Percentiles rank a stretch among this genome's conserved stretches.
Evolutionary conservation across 805 yeast genomes (phyloP).

Genomic region (Zygosaccharomyces bisporus): DNA sequence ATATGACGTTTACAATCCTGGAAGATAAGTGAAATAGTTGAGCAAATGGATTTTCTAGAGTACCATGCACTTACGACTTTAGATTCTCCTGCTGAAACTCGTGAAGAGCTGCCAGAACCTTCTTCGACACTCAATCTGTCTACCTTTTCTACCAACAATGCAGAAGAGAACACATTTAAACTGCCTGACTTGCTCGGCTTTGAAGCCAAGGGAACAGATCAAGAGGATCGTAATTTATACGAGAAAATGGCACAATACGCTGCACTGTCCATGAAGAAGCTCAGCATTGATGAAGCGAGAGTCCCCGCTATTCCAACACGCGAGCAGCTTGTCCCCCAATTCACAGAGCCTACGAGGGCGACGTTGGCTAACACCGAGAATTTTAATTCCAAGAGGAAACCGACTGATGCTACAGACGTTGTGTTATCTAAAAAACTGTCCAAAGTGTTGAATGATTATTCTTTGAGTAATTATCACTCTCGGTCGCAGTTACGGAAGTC

Average conservation of each 20-base stretch:
- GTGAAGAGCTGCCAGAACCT: slow-evolving; percentile 26
- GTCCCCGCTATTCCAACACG: neutral
- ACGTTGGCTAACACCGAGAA: slow-evolving; percentile 6
- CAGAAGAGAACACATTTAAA: slow-evolving; percentile 11
- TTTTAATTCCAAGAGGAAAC: neutral
- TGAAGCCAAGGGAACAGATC: neutral
- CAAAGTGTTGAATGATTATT: slow-evolving; percentile 33
- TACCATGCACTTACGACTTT: slow-evolving; percentile 42
- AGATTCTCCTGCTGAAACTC: slow-evolving; percentile 27
- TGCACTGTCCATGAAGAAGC: slow-evolving; percentile 13
- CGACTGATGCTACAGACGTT: slow-evolving; percentile 22
- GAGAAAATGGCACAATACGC: slow-evolving; percentile 26
- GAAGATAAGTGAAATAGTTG: neutral
- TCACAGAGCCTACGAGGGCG: slow-evolving; percentile 13
- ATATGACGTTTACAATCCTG: neutral
- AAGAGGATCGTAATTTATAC: slow-evolving; percentile 15
- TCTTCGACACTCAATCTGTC: slow-evolving; percentile 28
- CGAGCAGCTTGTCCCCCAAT: slow-evolving; percentile 5
- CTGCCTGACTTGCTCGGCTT: slow-evolving; percentile 11
- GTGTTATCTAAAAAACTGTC: slow-evolving; percentile 37
- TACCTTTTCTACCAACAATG: slow-evolving; percentile 9
- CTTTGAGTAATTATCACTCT: slow-evolving; percentile 27
- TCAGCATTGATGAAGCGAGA: slow-evolving; percentile 9
- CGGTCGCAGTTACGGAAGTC: slow-evolving; percentile 37
- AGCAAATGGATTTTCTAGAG: slow-evolving; percentile 44